Base-by-base conservation (phyloP, 352 stramenopile genomes). In the Phytophthora syringae region DNA sequence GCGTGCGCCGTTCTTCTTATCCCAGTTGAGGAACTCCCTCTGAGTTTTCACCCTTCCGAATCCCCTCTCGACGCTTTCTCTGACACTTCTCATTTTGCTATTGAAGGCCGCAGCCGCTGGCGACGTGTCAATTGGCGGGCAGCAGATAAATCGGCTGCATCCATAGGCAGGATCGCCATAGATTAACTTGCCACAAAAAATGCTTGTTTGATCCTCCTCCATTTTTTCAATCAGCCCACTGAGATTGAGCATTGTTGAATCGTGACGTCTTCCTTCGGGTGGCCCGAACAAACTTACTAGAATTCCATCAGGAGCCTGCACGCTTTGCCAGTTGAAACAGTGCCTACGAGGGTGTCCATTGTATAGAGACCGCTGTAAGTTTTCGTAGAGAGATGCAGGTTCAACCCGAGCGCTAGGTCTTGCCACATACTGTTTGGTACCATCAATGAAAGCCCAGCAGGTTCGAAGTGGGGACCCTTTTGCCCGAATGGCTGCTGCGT, bases 251-350 rank as follows among this genome's bases (percentile, higher is more conserved):
- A 54, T 54, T 22, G 30, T 44, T 4, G 48, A 54, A 44, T 54
- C 48, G 10, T 44, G 48, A 9, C 48, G 7, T 13, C 48, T 43
- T 54, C 48, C 48, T 43, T 54, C 48, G 5, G 30, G 28, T 7
- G 48, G 48, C 13, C 28, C 28, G 11, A 21, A 44, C 28, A 43
- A 13, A 28, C 18, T 54, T 1, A 44, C 28, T 18, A 54, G 3
- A 5, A 54, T 34, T 1, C 30, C 48, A 20, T 54, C 48, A 9
- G 48, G 48, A 32, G n/a, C 48, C 20, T 54, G 48, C 0, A 54
- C 20, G 30, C 30, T 54, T 30, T 54, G 48, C 48, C 28, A 54
- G 42, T 45, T 53, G 6, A 61, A 25, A 9, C 42, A 61, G 28
- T 61, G 42, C 6, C 13, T n/a, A 2, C 39, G 52, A 2, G 37